phyloP scores from a whole-genome alignment of 768 basidiomycete species.

The Podaxis sp. region DNA sequence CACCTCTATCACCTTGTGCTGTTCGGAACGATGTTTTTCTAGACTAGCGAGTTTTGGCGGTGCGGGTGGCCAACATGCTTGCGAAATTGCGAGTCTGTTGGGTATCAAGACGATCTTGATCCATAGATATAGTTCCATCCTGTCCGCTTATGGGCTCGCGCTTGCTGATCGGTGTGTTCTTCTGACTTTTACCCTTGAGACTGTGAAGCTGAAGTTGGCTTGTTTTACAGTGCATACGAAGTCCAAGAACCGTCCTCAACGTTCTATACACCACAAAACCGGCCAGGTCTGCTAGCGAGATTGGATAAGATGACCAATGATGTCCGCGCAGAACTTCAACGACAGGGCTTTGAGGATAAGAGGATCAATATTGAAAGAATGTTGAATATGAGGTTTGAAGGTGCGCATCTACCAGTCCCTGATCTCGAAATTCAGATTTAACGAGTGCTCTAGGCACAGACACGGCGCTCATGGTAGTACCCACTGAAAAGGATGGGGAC shows the following conservation, averaged over 20 bases:
- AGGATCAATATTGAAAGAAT: constrained; percentile 77
- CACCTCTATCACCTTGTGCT: not conserved
- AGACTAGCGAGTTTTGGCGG: constrained; percentile 89
- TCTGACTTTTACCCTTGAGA: not conserved
- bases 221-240: constrained; percentile 64
- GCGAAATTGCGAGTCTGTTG: constrained; percentile 84
- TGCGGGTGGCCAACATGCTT: constrained; percentile 90
- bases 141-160: constrained; percentile 94
- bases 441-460: constrained; percentile 59
- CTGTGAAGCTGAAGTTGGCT: not conserved
- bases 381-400: constrained; percentile 89
- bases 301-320: constrained; percentile 66
- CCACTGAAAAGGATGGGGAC: constrained; percentile 43
- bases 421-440: not conserved
- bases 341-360: constrained; percentile 78
- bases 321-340: constrained; percentile 65
- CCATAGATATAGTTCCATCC: constrained; percentile 88
- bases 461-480: constrained; percentile 87
- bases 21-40: not conserved
- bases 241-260: constrained; percentile 88
- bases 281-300: constrained; percentile 53
- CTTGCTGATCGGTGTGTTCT: constrained; percentile 66
- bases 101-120: constrained; percentile 89
- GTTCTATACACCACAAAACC: constrained; percentile 65
- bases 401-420: not conserved